A percentile compares a stretch with the other conserved stretches of the same genome.
Evolutionary conservation across 2,329 filamentous ascomycete species (phyloP).

Genomic region (Daldinia eschscholtzii): DNA sequence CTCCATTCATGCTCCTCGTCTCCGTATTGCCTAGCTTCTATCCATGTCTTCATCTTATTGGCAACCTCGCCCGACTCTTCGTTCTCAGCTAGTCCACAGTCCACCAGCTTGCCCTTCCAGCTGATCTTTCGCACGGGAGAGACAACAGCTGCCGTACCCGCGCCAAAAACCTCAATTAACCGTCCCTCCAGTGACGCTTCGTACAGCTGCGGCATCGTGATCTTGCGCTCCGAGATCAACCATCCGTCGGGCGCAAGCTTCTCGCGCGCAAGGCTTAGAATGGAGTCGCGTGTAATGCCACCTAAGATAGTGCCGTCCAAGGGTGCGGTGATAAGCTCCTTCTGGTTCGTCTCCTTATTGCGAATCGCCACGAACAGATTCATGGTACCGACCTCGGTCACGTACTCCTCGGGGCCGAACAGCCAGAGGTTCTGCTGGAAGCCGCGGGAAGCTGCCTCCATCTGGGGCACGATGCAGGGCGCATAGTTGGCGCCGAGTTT

Average conservation of each 20-base stretch:
- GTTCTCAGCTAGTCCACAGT: constrained; percentile 83
- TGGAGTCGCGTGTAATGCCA: constrained; percentile 92
- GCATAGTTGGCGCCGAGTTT: constrained; percentile 99
- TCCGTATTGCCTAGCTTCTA: constrained; percentile 94
- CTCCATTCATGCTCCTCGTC: constrained; percentile 95
- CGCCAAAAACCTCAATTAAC: constrained; percentile 91
- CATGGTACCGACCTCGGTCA: constrained; percentile 99
- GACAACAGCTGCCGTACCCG: constrained; percentile 94
- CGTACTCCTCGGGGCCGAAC: constrained; percentile 93
- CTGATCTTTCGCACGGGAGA: constrained; percentile 89
- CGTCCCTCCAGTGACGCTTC: constrained; percentile 87
- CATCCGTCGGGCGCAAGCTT: constrained; percentile 87
- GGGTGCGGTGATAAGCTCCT: constrained; percentile 93
- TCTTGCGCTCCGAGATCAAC: constrained; percentile 89
- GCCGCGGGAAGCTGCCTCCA: constrained; percentile 88
- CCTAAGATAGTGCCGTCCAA: constrained; percentile 97
- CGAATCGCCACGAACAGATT: constrained; percentile 92
- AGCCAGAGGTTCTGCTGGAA: constrained; percentile 99
- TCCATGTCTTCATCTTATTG: constrained; percentile 93
- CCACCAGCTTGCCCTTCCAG: constrained; percentile 84
- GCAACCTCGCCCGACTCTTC: constrained; percentile 92
- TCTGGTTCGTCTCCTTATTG: constrained; percentile 88
- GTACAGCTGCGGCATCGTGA: constrained; percentile 87
- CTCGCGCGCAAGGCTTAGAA: constrained; percentile 88
- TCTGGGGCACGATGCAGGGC: constrained; percentile 97